These are phyloP conservation scores for Boletus barrowsii DNA, from an alignment of 768 basidiomycete species.

Conservation along the genomic window DNA sequence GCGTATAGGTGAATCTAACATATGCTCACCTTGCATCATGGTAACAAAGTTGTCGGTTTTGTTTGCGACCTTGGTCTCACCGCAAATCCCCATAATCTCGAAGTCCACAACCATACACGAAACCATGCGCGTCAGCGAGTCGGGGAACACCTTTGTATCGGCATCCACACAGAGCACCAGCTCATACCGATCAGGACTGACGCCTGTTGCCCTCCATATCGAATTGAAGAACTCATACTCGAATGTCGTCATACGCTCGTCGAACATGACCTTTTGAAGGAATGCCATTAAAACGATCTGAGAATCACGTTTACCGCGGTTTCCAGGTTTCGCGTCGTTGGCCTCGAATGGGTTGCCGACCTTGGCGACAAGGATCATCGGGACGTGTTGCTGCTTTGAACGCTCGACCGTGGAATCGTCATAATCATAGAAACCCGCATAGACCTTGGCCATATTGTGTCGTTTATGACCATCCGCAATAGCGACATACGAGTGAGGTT, in stretches of 20 bases:
- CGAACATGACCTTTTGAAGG: conserved; percentile 99
- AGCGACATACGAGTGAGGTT: conserved; percentile 94
- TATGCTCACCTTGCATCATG: conserved; percentile 93
- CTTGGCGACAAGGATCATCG: conserved; percentile 94
- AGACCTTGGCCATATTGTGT: conserved; percentile 99
- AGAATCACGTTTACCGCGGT: conserved; percentile 97
- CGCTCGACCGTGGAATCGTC: conserved; percentile 85
- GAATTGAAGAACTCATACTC: conserved; percentile 99
- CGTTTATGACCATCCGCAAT: conserved; percentile 99
- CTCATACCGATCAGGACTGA: conserved; percentile 95
- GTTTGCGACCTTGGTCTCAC: conserved; percentile 99
- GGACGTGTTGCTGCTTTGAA: conserved; percentile 94
- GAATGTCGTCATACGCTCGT: conserved; percentile 99
- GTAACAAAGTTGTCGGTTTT: conserved; percentile 98
- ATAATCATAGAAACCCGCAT: conserved; percentile 96
- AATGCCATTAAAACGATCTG: conserved; percentile 98
- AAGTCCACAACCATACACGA: conserved; percentile 95
- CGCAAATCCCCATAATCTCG: conserved; percentile 99
- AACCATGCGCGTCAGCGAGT: conserved; percentile 93
- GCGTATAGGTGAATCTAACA: neutral
- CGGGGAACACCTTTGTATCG: conserved; percentile 98
- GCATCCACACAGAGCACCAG: conserved; percentile 95
- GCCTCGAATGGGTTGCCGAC: conserved; percentile 88
- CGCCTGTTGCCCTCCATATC: conserved; percentile 91
- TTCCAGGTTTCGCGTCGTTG: conserved; percentile 92